Evolutionary conservation across 2,329 filamentous ascomycete genomes (phyloP), one percentile per base, ranked within the genome.

Genomic region (Xylariaceae sp.): DNA sequence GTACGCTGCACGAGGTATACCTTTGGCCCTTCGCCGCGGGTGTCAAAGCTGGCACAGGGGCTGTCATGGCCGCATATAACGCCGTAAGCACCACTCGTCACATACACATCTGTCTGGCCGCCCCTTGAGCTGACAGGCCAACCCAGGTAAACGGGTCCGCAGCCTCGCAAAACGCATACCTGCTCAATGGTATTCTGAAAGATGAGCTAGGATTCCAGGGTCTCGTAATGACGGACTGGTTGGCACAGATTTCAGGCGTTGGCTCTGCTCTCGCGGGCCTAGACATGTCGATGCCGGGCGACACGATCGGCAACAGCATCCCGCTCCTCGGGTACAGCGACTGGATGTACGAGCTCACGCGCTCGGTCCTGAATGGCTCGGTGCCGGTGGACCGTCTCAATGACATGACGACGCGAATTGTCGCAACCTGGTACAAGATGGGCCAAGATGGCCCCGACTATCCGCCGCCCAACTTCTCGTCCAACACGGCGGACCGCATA

Each of bases 41-140:
- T 7, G 79, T 95, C 42, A 82, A 80, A 56, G 88, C 87, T 12
- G 89, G 89, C 22, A 88, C 91, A 5, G 87, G 83, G 1, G 85
- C 85, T 7, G 76, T 95, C 49, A 95, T 95, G 90, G 91, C 89
- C 67, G 82, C 84, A 1, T 95, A 95, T 62, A 87, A 89, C 65
- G 83, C 82, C 63, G 71, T 75, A 57, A 43, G 64, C 56, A 40
- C 5, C 40, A 10, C 52, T 40, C 0, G 29, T 19, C 12, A 34
- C 9, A 10, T 2, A 43, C 12, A 3, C 3, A 9, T 7, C 32
- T 21, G 9, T n/a, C n/a, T n/a, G 41, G 9, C 12, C 30, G 18
- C 26, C 13, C 5, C 18, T 26, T 30, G 7, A 19, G 32, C 37
- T 54, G 44, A 59, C 41, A 51, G 16, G 48, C 15, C n/a, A 0